phyloP scores from a whole-genome alignment of 2,329 filamentous ascomycete species.

The Arthrobotrys musiformis region DNA sequence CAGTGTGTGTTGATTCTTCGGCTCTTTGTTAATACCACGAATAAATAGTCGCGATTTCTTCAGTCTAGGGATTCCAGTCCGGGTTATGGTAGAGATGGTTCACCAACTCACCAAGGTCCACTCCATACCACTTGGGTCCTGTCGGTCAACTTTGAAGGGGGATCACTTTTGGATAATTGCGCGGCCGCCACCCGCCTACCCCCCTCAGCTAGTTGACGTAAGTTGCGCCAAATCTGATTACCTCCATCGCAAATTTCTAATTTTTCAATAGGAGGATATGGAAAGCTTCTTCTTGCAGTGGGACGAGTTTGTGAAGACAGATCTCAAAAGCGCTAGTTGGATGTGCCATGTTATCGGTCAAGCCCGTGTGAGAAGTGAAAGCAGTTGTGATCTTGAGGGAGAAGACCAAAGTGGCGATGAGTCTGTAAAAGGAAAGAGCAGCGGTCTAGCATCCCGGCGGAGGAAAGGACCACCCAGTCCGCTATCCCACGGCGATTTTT shows the following conservation, averaged over 20 bases:
- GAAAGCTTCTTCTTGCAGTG: constrained; percentile 55
- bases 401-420: constrained; percentile 24
- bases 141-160: constrained; percentile 38
- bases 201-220: constrained; percentile 54
- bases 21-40: not conserved
- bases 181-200: constrained; percentile 49
- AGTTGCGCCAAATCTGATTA: not conserved
- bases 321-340: constrained; percentile 49
- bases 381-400: constrained; percentile 37
- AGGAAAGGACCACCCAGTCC: constrained; percentile 39
- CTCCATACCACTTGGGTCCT: constrained; percentile 51
- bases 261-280: constrained; percentile 46
- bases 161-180: constrained; percentile 55
- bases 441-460: constrained; percentile 31
- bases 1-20: not conserved
- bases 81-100: constrained; percentile 47
- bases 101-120: constrained; percentile 48
- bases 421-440: constrained; percentile 40
- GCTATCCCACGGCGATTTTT: constrained; percentile 51
- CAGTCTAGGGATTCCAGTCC: constrained; percentile 47
- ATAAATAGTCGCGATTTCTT: constrained; percentile 49
- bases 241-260: not conserved
- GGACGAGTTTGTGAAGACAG: constrained; percentile 54
- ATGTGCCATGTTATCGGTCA: constrained; percentile 52
- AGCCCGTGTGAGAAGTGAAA: constrained; percentile 52